Evolutionary conservation across 192 early-diverging fungal species (phyloP), one percentile per base, ranked within the genome.

Genomic region (Irineochytrium annulatum): DNA sequence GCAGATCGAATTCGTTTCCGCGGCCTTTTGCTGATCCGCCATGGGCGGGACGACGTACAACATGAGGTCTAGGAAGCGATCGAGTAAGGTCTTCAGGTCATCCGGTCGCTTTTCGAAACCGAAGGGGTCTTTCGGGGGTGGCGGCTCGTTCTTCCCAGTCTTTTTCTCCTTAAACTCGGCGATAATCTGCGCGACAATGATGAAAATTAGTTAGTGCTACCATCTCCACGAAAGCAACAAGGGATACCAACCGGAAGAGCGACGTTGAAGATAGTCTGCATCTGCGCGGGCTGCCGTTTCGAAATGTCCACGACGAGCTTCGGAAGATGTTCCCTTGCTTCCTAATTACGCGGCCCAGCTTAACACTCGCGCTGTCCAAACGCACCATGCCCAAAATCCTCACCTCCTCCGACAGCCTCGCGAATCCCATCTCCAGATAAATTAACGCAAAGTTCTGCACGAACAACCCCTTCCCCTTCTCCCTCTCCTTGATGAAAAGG

Each of bases 391-490:
- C 37, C 37, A 8, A 65, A 59, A 3, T 61, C 60, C 60, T 85
- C 46, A 64, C 57, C 35, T 68, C 58, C 16, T 55, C 51, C 13
- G 27, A n/a, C 26, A 85, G 53, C 3, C 85, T 67, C 16, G 68
- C 68, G 28, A 89, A 77, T 0, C 83, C 91, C 80, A 92, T 90
- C 20, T 92, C 84, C 2, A 97, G 56, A 43, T 93, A 97, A 60
- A 97, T 85, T 3, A 95, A 72, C 8, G 83, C 79, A 65, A 97
- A 90, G 63, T 87, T 87, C 44, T 83, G 84, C 16, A 91, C 81
- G 44, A 90, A 75, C 13, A 68, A 60, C 0, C 71, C 62, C 0
- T 68, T 49, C n/a, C n/a, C n/a, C 6, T 44, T 58, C 26, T 60
- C 55, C 24, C 6, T 6, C 6, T 26, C 34, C 8, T 55, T 24